These are phyloP conservation scores for Aulographum hederae DNA, from an alignment of 2,329 filamentous ascomycete genomes.

Conservation along the genomic window DNA sequence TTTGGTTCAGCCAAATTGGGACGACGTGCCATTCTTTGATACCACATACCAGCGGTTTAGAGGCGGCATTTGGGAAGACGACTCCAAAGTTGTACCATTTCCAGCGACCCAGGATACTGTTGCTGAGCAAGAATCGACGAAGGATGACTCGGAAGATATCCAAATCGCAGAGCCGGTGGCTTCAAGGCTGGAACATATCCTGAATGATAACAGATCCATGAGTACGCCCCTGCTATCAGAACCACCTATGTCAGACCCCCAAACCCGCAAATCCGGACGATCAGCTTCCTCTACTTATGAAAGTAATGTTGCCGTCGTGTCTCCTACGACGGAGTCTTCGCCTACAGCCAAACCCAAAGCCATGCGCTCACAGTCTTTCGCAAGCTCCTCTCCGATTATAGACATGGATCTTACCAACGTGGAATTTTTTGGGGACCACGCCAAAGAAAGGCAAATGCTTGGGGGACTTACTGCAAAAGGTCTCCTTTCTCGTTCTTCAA, in stretches of 20 bases:
- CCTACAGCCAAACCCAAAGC: constrained; percentile 26
- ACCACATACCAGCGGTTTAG: constrained; percentile 63
- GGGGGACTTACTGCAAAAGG: constrained; percentile 16
- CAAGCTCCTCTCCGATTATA: constrained; percentile 43
- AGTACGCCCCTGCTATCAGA: constrained; percentile 9
- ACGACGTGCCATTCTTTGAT: constrained; percentile 79
- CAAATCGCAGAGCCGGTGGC: not conserved
- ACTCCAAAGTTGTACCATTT: constrained; percentile 9
- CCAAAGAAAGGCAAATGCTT: constrained; percentile 49
- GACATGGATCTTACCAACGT: constrained; percentile 48
- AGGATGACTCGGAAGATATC: not conserved
- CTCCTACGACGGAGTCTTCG: constrained; percentile 6
- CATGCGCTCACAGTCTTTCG: constrained; percentile 44
- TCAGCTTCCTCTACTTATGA: not conserved
- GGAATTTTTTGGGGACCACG: constrained; percentile 38
- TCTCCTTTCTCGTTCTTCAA: constrained; percentile 27
- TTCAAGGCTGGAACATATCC: not conserved
- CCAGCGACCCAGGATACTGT: constrained; percentile 7
- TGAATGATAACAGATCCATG: constrained; percentile 7
- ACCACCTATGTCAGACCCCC: constrained; percentile 6
- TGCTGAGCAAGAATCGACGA: constrained; percentile 2
- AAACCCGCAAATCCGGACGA: constrained; percentile 6
- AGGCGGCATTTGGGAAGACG: constrained; percentile 60
- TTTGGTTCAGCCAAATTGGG: constrained; percentile 84
- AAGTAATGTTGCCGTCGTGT: constrained; percentile 4